These are phyloP conservation scores for Cajanus cajan DNA, from an alignment of 306 rosid genomes.

Conservation along the genomic window DNA sequence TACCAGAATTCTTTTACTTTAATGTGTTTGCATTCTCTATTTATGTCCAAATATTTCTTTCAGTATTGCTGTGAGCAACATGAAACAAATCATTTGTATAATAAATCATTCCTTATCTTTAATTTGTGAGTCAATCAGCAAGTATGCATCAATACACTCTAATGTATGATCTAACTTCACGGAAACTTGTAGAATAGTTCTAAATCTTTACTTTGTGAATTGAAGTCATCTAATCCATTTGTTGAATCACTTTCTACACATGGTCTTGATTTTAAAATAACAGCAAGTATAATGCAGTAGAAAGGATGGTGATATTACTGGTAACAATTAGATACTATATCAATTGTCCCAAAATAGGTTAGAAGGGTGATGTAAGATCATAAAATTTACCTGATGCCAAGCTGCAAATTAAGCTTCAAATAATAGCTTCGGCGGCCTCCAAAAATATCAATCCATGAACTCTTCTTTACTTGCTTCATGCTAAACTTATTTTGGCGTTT, in stretches of 20 bases:
- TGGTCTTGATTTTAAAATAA: neutral
- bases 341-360: neutral
- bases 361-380: neutral
- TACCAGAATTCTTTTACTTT: neutral
- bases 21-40: neutral
- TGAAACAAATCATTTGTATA: neutral
- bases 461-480: constrained; percentile 46
- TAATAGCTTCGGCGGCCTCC: constrained; percentile 37
- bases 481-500: constrained; percentile 49
- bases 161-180: neutral
- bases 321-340: neutral
- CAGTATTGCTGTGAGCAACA: neutral
- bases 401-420: constrained; percentile 58
- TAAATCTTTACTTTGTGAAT: neutral
- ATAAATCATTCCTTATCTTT: neutral
- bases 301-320: neutral
- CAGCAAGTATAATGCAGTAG: neutral
- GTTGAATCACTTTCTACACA: neutral
- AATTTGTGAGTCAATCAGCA: neutral
- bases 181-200: neutral
- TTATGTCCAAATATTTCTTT: neutral
- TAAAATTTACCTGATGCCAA: constrained; percentile 50
- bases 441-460: constrained; percentile 44
- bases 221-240: neutral
- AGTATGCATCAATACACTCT: neutral